phyloP scores from a whole-genome alignment of 2,329 filamentous ascomycete species.

The Talaromyces sp. region DNA sequence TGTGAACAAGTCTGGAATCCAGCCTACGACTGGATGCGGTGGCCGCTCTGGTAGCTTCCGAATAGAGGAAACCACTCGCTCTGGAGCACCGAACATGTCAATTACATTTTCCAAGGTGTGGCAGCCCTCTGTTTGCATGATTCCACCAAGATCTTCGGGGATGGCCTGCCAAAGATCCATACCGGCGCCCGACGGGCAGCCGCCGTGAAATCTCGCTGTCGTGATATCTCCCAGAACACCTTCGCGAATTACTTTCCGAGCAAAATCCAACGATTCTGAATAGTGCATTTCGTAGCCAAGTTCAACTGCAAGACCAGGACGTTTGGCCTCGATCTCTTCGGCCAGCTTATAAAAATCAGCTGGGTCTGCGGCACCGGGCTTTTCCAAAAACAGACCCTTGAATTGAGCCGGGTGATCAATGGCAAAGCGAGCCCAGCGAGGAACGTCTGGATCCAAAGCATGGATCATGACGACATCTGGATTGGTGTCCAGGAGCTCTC shows the following conservation, averaged over 20 bases:
- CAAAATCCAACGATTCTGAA: slow-evolving; percentile 13
- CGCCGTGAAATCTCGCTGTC: slow-evolving; percentile 15
- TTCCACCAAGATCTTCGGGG: slow-evolving; percentile 10
- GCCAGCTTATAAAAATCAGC: slow-evolving; percentile 13
- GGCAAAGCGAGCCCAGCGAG: slow-evolving; percentile 13
- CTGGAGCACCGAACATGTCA: slow-evolving; percentile 13
- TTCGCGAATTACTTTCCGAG: slow-evolving; percentile 12
- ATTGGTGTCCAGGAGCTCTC: slow-evolving; percentile 12
- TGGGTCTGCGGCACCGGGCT: slow-evolving; percentile 14
- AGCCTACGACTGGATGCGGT: slow-evolving; percentile 13
- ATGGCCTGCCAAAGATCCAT: slow-evolving; percentile 15
- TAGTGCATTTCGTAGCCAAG: slow-evolving; percentile 16
- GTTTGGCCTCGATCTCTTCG: slow-evolving; percentile 10
- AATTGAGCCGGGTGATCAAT: slow-evolving; percentile 13
- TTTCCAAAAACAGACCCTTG: slow-evolving; percentile 14
- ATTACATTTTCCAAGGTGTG: slow-evolving; percentile 14
- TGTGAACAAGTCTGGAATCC: slow-evolving; percentile 12
- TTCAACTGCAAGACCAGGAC: slow-evolving; percentile 11
- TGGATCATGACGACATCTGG: slow-evolving; percentile 17
- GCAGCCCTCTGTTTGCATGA: slow-evolving; percentile 13
- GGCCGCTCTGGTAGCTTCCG: slow-evolving; percentile 12
- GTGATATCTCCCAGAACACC: slow-evolving; percentile 15
- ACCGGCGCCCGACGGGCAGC: slow-evolving; percentile 14
- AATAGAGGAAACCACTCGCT: slow-evolving; percentile 13
- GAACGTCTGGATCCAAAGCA: slow-evolving; percentile 14